Evolutionary conservation across 2,329 filamentous ascomycete genomes (phyloP).

Genomic region (Diaporthe caulivora): DNA sequence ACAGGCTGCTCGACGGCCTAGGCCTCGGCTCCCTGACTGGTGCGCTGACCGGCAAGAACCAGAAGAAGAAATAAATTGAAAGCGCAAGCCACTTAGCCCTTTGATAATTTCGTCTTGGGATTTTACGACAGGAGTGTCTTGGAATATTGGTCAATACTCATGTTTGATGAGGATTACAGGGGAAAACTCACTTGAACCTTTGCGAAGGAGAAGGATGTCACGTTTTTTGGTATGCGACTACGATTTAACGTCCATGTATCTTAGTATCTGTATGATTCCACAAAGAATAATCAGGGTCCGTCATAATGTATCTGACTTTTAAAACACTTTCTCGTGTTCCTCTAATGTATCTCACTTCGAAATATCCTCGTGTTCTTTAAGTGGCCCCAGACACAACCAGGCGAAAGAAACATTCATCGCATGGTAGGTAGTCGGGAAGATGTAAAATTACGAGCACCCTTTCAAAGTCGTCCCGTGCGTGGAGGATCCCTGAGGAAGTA

Average conservation of each 20-base stretch:
- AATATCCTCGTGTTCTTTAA: not conserved
- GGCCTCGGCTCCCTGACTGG: conserved; percentile 68
- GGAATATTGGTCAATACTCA: not conserved
- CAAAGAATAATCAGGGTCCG: not conserved
- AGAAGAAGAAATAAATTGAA: conserved; percentile 51
- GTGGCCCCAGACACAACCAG: no score
- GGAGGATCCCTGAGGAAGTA: no score
- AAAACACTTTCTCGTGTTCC: not conserved
- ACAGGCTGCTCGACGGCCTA: conserved; percentile 79
- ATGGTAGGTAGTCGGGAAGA: no score
- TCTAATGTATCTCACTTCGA: not conserved
- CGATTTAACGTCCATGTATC: conserved; percentile 21
- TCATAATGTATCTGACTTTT: not conserved
- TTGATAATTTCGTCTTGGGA: not conserved
- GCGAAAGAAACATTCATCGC: no score
- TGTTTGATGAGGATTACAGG: not conserved
- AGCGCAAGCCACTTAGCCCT: conserved; percentile 1
- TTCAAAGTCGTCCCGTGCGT: no score
- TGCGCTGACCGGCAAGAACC: conserved; percentile 58
- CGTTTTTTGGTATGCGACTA: conserved; percentile 3
- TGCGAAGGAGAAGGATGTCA: not conserved
- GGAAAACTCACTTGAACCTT: not conserved
- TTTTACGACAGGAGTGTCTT: not conserved
- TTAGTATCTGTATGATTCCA: conserved; percentile 17
- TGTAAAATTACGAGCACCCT: no score